Base-by-base conservation (phyloP, 192 early-diverging fungal species). In the Hyaloraphidium curvatum region DNA sequence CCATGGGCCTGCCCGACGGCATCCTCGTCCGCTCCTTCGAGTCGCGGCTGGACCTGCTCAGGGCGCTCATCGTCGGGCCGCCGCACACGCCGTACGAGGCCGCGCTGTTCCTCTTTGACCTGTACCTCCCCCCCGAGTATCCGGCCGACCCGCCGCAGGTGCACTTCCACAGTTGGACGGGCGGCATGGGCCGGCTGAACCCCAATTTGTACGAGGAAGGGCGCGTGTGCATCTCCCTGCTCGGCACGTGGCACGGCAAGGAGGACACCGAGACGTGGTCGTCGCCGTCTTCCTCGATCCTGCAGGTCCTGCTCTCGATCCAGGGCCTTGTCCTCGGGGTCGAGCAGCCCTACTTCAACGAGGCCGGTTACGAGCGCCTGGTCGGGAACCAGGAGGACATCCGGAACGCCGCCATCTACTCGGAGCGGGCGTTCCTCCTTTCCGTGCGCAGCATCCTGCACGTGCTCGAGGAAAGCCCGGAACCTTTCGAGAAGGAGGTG, bases 101-200 rank as follows among this genome's bases (percentile, higher is more conserved):
- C 17, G 69, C 67, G 1, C 43, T 75, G n/a, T 78, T 78, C 55
- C 43, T 76, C 26, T 78, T 78, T 61, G 76, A 78, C 43, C 65
- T 78, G 37, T 58, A 50, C 21, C 30, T 79, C 26, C 73, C 76
- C 1, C 26, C 37, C 1, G 64, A 71, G 1, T 78, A 67, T 51
- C 76, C 76, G 3, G 23, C 66, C 3, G 40, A 59, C 55, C 75
- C 76, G n/a, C 76, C 75, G 3, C 17, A 40, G 14, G 69, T 72
- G 2, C 65, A 55, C 57, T 78, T 75, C 56, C 71, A 79, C 54
- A 69, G 66, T 0, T 76, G 67, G 69, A 73, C 73, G 2, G 63
- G 61, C 7, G 73, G 75, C 2, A 58, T 73, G 17, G 75, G 75
- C 29, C 57, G 70, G 50, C 60, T 78, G 30, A 77, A 77, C 41